A percentile compares a stretch with the other conserved stretches of the same genome.
Conservation (phyloP, 768 basidiomycete genomes). For the Suillus fuscotomentosus region DNA sequence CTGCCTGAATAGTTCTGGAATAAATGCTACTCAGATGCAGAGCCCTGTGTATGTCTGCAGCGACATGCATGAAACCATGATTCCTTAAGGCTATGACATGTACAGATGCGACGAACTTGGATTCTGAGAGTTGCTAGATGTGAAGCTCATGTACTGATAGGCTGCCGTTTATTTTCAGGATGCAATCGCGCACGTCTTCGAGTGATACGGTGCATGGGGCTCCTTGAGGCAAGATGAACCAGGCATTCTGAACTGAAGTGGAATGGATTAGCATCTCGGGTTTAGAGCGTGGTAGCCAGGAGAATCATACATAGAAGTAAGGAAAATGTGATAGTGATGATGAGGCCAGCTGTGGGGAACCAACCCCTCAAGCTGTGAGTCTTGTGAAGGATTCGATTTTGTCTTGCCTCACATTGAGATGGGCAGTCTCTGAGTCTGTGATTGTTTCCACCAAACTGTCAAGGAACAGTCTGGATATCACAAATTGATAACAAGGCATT, state of each 20-base stretch:
- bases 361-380: constrained; percentile 44
- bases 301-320: constrained; percentile 72
- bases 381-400: constrained; percentile 33
- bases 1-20: constrained; percentile 92
- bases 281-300: constrained; percentile 1
- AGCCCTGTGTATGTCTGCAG: constrained; percentile 76
- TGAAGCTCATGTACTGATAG: constrained; percentile 88
- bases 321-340: constrained; percentile 94
- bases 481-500: constrained; percentile 24
- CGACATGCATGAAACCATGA: constrained; percentile 90
- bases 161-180: constrained; percentile 80
- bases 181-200: constrained; percentile 78
- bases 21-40: constrained; percentile 93
- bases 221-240: constrained; percentile 92
- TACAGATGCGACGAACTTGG: constrained; percentile 92
- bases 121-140: constrained; percentile 96
- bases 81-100: constrained; percentile 84
- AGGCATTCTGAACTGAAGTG: constrained; percentile 74
- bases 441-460: not conserved
- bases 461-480: not conserved
- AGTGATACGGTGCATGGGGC: constrained; percentile 88
- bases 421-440: not conserved
- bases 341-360: constrained; percentile 85
- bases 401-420: constrained; percentile 37
- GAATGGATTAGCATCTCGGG: constrained; percentile 7